Percentiles rank a stretch among this genome's conserved stretches.
Conservation (phyloP, 2,329 filamentous ascomycete genomes). For the Alternaria atra region DNA sequence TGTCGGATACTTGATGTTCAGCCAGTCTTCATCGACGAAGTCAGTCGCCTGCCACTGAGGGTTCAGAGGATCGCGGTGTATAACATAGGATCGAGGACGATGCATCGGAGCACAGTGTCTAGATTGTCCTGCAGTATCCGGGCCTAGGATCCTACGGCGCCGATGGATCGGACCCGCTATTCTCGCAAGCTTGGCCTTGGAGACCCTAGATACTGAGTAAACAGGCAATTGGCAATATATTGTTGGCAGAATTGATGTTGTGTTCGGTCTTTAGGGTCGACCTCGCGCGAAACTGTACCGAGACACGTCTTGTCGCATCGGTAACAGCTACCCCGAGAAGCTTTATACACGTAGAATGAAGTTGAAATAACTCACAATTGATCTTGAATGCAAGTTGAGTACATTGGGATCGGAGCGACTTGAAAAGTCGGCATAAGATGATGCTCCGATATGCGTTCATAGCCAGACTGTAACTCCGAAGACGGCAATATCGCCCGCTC, state of each 20-base stretch:
- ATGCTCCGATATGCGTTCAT: neutral
- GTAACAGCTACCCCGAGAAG: slow-evolving; percentile 10
- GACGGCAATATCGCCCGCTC: slow-evolving; percentile 33
- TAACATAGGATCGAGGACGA: too few relatives aligned
- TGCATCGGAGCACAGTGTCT: neutral
- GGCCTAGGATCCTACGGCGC: neutral
- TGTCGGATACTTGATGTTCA: slow-evolving; percentile 84
- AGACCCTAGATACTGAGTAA: neutral
- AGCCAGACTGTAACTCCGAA: slow-evolving; percentile 7
- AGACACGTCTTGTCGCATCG: slow-evolving; percentile 15
- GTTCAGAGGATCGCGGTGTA: neutral
- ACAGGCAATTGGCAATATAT: neutral
- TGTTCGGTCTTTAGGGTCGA: neutral
- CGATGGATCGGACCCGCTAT: neutral
- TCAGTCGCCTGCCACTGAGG: slow-evolving; percentile 86
- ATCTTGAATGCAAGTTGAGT: neutral
- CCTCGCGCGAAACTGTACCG: slow-evolving; percentile 20
- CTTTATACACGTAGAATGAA: neutral
- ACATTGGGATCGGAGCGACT: neutral
- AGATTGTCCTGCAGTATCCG: slow-evolving; percentile 18
- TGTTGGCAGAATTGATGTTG: neutral
- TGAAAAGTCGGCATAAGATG: slow-evolving; percentile 3
- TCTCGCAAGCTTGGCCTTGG: neutral
- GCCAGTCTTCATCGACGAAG: slow-evolving; percentile 75
- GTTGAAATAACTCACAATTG: neutral